Evolutionary conservation across 768 basidiomycete species (phyloP).

Genomic region (Trametes cubensis): DNA sequence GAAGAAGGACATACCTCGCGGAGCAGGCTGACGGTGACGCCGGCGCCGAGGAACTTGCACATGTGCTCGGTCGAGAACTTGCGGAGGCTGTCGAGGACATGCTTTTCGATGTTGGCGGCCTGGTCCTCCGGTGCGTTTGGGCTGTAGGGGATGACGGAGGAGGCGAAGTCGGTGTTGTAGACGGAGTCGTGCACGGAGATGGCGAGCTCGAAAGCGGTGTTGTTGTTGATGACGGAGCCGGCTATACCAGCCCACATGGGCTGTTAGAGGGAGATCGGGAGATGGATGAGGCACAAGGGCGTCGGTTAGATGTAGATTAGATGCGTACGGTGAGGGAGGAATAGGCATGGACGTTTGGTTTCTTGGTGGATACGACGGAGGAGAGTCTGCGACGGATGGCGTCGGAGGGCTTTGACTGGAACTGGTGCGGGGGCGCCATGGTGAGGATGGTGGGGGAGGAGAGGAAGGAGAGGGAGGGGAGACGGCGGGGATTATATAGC

Average conservation of each 20-base stretch:
- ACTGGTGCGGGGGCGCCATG: constrained; percentile 58
- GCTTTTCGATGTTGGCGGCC: constrained; percentile 61
- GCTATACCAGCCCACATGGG: constrained; percentile 90
- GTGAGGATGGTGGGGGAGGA: constrained; percentile 24
- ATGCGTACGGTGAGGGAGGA: constrained; percentile 66
- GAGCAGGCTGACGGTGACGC: constrained; percentile 71
- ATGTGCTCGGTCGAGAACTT: constrained; percentile 76
- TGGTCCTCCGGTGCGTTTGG: constrained; percentile 55
- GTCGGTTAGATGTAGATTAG: constrained; percentile 25
- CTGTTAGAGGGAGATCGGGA: constrained; percentile 41
- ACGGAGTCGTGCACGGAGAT: constrained; percentile 84
- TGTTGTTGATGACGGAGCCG: constrained; percentile 60
- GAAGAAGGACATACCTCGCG: constrained; percentile 53
- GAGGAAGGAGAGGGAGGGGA: constrained; percentile 16
- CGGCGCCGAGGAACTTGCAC: constrained; percentile 86
- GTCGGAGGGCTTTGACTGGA: constrained; percentile 65
- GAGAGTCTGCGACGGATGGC: constrained; percentile 72
- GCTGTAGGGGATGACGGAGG: constrained; percentile 55
- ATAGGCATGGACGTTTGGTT: constrained; percentile 58
- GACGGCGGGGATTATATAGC: constrained; percentile 28
- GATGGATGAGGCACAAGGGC: constrained; percentile 16
- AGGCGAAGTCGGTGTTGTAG: constrained; percentile 79
- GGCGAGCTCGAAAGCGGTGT: constrained; percentile 67
- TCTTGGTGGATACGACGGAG: constrained; percentile 49
- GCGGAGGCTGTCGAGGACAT: constrained; percentile 65